phyloP scores from a whole-genome alignment of 768 basidiomycete genomes.

The Tubosaeta brunneosetosa region DNA sequence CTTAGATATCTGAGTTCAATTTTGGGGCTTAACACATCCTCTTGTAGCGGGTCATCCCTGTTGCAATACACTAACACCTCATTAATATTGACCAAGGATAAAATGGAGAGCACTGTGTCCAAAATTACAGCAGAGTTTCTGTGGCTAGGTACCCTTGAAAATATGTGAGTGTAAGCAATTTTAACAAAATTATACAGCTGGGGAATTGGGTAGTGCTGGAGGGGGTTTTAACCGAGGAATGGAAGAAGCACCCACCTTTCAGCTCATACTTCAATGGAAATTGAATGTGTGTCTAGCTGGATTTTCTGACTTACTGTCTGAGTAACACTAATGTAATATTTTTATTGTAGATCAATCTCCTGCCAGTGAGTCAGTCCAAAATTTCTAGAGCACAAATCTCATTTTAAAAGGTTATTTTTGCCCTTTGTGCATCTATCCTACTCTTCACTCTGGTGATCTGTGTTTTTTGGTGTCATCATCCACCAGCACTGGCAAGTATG shows the following conservation, averaged over 20 bases:
- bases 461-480: not conserved
- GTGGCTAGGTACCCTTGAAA: not conserved
- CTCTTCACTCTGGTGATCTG: not conserved
- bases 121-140: not conserved
- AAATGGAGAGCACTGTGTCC: not conserved
- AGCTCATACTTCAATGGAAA: not conserved
- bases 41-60: not conserved
- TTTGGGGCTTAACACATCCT: not conserved
- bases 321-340: not conserved
- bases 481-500: not conserved
- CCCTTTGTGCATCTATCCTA: not conserved
- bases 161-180: too few relatives aligned
- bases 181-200: not conserved
- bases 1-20: not conserved
- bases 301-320: not conserved
- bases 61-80: too few relatives aligned
- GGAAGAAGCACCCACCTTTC: too few relatives aligned
- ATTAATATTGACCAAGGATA: not conserved
- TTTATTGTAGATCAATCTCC: not conserved
- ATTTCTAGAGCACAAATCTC: not conserved
- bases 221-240: not conserved
- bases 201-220: not conserved
- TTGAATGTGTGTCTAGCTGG: not conserved
- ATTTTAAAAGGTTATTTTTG: not conserved
- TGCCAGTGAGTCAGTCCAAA: not conserved